Evolutionary conservation across 306 rosid species (phyloP).

Genomic region (Cucumis hystrix): DNA sequence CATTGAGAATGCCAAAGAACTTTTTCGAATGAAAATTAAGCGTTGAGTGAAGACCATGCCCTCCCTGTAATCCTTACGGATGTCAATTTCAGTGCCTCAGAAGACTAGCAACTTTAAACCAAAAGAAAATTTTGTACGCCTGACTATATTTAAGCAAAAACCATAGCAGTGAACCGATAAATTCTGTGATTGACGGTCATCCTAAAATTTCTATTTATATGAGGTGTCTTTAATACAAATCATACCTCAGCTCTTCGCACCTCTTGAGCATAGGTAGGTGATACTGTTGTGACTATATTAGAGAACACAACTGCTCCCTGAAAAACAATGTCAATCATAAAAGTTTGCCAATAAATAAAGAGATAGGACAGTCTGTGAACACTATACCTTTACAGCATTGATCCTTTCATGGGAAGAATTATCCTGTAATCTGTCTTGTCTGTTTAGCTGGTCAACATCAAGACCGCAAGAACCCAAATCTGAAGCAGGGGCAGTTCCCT

Average conservation of each 20-base stretch:
- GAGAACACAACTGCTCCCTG: conserved; percentile 96
- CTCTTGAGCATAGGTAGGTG: conserved; percentile 94
- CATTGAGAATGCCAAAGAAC: conserved; percentile 82
- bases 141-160: neutral
- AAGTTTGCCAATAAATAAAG: neutral
- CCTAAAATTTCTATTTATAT: neutral
- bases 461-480: conserved; percentile 81
- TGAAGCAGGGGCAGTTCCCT: conserved; percentile 76
- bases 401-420: conserved; percentile 60
- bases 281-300: conserved; percentile 92
- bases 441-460: conserved; percentile 45
- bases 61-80: conserved; percentile 38
- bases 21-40: conserved; percentile 67
- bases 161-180: neutral
- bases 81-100: neutral
- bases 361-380: conserved; percentile 6
- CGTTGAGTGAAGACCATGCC: conserved; percentile 78
- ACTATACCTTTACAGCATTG: conserved; percentile 73
- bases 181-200: neutral
- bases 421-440: conserved; percentile 94
- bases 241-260: conserved; percentile 86
- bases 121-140: neutral
- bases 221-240: neutral
- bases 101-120: neutral
- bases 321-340: neutral